Conservation (phyloP, 2,329 filamentous ascomycete species). For the Trichophyton mentagrophytes region DNA sequence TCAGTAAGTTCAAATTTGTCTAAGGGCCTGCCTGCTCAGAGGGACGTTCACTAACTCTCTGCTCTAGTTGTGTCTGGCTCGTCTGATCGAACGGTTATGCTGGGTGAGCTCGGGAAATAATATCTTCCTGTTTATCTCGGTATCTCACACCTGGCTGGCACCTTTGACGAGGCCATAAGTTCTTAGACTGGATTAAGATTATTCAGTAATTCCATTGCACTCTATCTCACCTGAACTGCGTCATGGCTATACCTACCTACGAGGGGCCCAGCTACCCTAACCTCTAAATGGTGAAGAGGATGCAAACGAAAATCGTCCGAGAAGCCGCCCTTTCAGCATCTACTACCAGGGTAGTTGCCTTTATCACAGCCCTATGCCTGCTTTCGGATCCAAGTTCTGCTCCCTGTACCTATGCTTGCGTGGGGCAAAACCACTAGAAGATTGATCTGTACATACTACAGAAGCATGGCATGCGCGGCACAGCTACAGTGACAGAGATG, state of each 20-base stretch:
- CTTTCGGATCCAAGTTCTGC: not conserved
- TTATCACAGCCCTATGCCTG: not conserved
- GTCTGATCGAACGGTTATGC: constrained; percentile 72
- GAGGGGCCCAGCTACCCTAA: no score
- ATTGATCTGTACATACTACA: not conserved
- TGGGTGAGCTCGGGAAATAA: constrained; percentile 66
- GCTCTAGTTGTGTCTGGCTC: constrained; percentile 68
- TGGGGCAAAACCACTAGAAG: not conserved
- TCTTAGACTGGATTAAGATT: not conserved
- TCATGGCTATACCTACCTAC: no score
- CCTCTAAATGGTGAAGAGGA: no score
- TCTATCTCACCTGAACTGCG: no score
- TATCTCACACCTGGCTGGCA: not conserved
- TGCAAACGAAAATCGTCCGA: no score
- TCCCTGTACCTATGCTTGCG: not conserved
- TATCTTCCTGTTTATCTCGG: not conserved
- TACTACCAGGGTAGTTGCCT: no score
- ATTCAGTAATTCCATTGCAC: not conserved
- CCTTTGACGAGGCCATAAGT: not conserved
- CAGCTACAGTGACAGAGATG: not conserved
- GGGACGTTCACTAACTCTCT: constrained; percentile 1
- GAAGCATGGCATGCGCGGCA: not conserved
- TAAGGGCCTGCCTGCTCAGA: constrained; percentile 14
- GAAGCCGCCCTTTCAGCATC: no score
- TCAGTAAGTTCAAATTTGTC: constrained; percentile 51